A percentile compares a stretch with the other conserved stretches of the same genome.
phyloP scores from a whole-genome alignment of 441 rosid genomes.

The Populus tomentosa region DNA sequence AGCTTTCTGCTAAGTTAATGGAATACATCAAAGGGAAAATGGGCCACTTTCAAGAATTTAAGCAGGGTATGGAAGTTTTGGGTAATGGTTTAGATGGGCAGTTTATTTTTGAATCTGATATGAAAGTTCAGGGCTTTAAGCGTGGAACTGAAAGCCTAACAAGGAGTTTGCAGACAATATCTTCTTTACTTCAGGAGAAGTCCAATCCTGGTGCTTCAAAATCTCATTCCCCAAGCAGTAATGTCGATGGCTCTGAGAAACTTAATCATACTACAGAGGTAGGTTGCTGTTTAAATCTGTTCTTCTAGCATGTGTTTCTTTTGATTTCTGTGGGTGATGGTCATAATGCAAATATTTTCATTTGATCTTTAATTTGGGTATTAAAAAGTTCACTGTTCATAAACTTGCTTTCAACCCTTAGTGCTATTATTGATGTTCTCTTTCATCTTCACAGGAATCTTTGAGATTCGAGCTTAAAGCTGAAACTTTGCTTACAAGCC shows the following conservation, averaged over 20 bases:
- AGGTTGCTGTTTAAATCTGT: slow-evolving; percentile 19
- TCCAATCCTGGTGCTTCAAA: slow-evolving; percentile 36
- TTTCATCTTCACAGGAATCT: slow-evolving; percentile 39
- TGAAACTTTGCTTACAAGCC: slow-evolving; percentile 62
- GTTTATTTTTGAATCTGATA: slow-evolving; percentile 68
- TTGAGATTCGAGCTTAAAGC: slow-evolving; percentile 62
- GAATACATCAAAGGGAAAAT: slow-evolving; percentile 59
- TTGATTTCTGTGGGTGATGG: background rate
- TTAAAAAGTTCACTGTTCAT: background rate
- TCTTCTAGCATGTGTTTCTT: background rate
- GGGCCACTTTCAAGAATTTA: slow-evolving; percentile 42
- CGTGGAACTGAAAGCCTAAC: slow-evolving; percentile 65
- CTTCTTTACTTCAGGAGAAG: slow-evolving; percentile 64
- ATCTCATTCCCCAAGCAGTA: slow-evolving; percentile 25
- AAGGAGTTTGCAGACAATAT: slow-evolving; percentile 70
- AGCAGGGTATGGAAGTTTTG: slow-evolving; percentile 29
- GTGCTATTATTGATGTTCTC: slow-evolving; percentile 10
- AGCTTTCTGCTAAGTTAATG: slow-evolving; percentile 57
- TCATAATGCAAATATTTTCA: background rate
- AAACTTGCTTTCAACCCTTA: background rate
- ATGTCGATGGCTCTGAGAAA: slow-evolving; percentile 26
- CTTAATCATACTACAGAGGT: slow-evolving; percentile 53
- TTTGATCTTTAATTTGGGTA: background rate
- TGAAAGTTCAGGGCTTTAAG: slow-evolving; percentile 66
- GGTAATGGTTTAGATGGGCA: slow-evolving; percentile 58